A percentile compares a stretch with the other conserved stretches of the same genome.
These are phyloP conservation scores for Prunella vulgaris DNA, from an alignment of 257 asterid genomes.

Conservation along the genomic window DNA sequence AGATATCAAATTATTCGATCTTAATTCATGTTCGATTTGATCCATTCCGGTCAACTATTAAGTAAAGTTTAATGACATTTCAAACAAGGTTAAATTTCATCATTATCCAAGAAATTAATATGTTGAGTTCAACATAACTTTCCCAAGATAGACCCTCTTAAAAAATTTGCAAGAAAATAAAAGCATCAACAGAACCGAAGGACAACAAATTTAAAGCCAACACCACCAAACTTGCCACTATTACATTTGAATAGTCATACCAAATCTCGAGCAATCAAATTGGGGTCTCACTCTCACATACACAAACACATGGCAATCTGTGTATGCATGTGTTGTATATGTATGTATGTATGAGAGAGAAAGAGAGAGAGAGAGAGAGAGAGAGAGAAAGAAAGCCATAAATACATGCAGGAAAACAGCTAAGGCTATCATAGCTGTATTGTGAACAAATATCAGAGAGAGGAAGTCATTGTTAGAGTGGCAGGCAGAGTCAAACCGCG, in stretches of 20 bases:
- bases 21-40: no score
- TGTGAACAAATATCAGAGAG: not conserved
- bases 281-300: slow-evolving; percentile 4
- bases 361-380: not conserved
- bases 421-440: slow-evolving; percentile 20
- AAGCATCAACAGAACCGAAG: not conserved
- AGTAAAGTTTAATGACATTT: no score
- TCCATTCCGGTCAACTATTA: not conserved
- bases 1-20: no score
- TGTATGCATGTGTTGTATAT: not conserved
- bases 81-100: not conserved
- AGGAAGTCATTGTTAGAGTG: not conserved
- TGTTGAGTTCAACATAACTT: not conserved
- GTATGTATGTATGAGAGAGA: not conserved
- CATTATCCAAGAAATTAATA: not conserved
- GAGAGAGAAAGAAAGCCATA: not conserved
- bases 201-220: slow-evolving; percentile 18
- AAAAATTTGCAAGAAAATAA: not conserved
- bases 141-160: not conserved
- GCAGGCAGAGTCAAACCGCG: not conserved
- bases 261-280: slow-evolving; percentile 23
- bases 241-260: slow-evolving; percentile 31
- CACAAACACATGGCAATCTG: not conserved
- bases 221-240: slow-evolving; percentile 14
- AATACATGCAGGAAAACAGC: slow-evolving; percentile 3